phyloP scores from a whole-genome alignment of 495 filamentous ascomycete genomes.

The Aspergillus nidulans region DNA sequence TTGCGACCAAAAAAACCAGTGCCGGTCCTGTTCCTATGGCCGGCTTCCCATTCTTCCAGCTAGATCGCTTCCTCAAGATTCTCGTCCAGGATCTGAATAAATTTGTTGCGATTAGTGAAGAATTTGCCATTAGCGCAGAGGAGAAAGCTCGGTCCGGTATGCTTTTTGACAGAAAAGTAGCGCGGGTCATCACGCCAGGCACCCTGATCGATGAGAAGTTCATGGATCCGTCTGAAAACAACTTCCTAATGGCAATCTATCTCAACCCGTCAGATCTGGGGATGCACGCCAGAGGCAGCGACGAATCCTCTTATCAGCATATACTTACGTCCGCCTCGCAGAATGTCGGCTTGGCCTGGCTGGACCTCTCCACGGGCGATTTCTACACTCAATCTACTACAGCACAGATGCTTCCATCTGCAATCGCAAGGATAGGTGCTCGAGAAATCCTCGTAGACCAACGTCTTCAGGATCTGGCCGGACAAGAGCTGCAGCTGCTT shows the following conservation, averaged over 20 bases:
- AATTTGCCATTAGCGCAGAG: slow-evolving; percentile 68
- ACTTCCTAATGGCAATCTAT: slow-evolving; percentile 80
- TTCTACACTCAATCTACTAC: slow-evolving; percentile 85
- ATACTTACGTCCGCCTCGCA: slow-evolving; percentile 36
- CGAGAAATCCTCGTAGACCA: slow-evolving; percentile 79
- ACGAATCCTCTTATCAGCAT: slow-evolving; percentile 29
- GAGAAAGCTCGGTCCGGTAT: slow-evolving; percentile 68
- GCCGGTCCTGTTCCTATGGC: slow-evolving; percentile 80
- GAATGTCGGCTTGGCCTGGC: slow-evolving; percentile 79
- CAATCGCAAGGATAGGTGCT: slow-evolving; percentile 75
- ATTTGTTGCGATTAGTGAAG: slow-evolving; percentile 91
- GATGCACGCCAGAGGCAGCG: slow-evolving; percentile 17
- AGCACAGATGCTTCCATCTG: slow-evolving; percentile 65
- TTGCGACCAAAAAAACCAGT: slow-evolving; percentile 71
- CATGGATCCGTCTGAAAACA: slow-evolving; percentile 86
- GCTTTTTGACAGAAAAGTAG: slow-evolving; percentile 76
- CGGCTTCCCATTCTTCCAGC: slow-evolving; percentile 88
- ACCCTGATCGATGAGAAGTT: slow-evolving; percentile 97
- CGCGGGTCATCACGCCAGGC: slow-evolving; percentile 86
- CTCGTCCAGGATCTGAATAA: slow-evolving; percentile 86
- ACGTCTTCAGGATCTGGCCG: slow-evolving; percentile 45
- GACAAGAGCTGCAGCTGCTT: slow-evolving; percentile 38
- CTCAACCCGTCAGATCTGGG: slow-evolving; percentile 30
- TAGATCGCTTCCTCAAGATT: slow-evolving; percentile 86
- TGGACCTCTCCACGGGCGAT: slow-evolving; percentile 90